Base-by-base conservation (phyloP, 495 filamentous ascomycete species). In the Talaromyces stipitatus region DNA sequence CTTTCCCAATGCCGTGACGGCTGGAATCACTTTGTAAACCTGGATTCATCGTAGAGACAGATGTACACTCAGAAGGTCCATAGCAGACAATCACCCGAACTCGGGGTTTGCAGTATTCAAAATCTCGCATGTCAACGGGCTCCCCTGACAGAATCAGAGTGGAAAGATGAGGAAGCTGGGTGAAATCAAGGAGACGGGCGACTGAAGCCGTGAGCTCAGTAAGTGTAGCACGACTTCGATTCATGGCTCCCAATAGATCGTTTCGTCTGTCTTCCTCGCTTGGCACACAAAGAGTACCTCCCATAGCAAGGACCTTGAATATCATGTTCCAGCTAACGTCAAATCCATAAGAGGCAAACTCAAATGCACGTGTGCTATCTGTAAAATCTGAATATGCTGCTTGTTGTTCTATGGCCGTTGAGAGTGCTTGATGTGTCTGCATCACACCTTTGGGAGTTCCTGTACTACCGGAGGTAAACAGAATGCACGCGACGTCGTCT, bases 291-390 rank as follows among this genome's bases (percentile, higher is more conserved):
- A 87, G 64, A 36, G 78, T 82, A 4, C 77, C 82, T 1, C 82
- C 82, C 6, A 65, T 61, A 0, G 75, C 73, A 1, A 88, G 67
- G 0, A 83, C 82, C 0, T 73, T 78, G 41, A 86, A 80, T 4
- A 83, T 77, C 54, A 88, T 83, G 11, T 72, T 63, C 22, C 86
- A 71, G 43, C 77, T 76, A 18, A 80, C 72, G 60, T 86, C 83
- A 55, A 84, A 83, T 8, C 79, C 76, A 64, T 81, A 84, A 22
- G 82, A 78, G 1, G 82, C 78, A 46, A 83, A 75, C 52, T 87
- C 83, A 61, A 88, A 76, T 16, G 83, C 77, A 10, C 83, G 70
- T n/a, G 78, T 77, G 3, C 63, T 36, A 6, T 58, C 33, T n/a
- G 5, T 29, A 10, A 56, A 45, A 8, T 22, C 33, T 6, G 26